Evolutionary conservation across 305 asterid species (phyloP).

Genomic region (Fraxinus sp.): DNA sequence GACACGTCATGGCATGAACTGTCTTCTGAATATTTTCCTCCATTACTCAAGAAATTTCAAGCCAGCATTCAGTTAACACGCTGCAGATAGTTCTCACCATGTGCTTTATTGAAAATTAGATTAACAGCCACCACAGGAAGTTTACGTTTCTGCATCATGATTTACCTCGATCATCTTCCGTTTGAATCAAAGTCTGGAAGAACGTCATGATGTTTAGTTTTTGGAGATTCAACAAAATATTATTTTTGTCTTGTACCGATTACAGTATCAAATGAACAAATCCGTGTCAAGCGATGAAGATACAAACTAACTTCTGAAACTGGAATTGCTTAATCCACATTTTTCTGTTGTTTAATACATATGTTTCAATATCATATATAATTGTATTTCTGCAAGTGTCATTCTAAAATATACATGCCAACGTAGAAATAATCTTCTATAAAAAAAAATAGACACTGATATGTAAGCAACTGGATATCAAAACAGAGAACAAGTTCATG

Average conservation of each 20-base stretch:
- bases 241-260: not conserved
- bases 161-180: not conserved
- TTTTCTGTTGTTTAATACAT: not conserved
- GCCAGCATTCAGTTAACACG: not conserved
- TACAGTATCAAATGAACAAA: not conserved
- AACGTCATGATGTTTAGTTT: not conserved
- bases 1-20: not conserved
- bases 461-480: not conserved
- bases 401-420: not conserved
- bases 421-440: not conserved
- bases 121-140: not conserved
- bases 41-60: not conserved
- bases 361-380: no score
- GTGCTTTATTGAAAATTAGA: not conserved
- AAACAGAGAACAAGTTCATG: not conserved
- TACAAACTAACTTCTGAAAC: not conserved
- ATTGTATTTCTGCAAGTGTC: not conserved
- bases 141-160: not conserved
- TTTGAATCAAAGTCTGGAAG: not conserved
- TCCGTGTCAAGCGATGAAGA: not conserved
- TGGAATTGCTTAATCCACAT: not conserved
- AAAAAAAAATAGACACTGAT: not conserved
- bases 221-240: not conserved
- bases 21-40: not conserved
- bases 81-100: not conserved